Conservation (phyloP, 2,329 filamentous ascomycete genomes). For the Thyridium curvatum region DNA sequence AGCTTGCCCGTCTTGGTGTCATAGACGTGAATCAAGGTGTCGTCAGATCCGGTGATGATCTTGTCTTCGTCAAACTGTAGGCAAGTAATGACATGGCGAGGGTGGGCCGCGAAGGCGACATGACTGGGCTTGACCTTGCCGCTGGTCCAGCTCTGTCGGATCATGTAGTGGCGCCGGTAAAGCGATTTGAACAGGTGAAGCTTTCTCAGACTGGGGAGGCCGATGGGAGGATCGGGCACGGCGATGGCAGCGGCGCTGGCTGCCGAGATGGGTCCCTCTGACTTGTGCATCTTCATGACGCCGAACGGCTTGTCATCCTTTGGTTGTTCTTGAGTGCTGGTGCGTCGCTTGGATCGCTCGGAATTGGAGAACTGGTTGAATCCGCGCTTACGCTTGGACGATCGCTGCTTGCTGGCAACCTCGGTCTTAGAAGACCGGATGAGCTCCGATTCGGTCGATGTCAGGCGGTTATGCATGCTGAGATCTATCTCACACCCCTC, state of each 20-base stretch:
- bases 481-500: conserved; percentile 78
- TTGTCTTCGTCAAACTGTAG: conserved; percentile 97
- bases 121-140: conserved; percentile 80
- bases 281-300: conserved; percentile 45
- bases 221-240: conserved; percentile 75
- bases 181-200: conserved; percentile 95
- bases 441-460: conserved; percentile 46
- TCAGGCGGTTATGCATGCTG: conserved; percentile 49
- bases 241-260: conserved; percentile 79
- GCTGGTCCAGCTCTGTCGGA: conserved; percentile 87
- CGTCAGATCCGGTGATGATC: conserved; percentile 94
- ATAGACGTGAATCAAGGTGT: conserved; percentile 96
- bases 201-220: conserved; percentile 69
- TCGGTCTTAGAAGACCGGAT: conserved; percentile 32
- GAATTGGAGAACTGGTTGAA: conserved; percentile 35
- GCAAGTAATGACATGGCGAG: conserved; percentile 94
- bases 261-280: conserved; percentile 79
- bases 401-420: conserved; percentile 32
- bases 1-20: conserved; percentile 91
- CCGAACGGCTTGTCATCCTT: conserved; percentile 34
- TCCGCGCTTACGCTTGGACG: conserved; percentile 51
- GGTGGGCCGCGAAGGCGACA: conserved; percentile 93
- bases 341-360: conserved; percentile 49
- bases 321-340: conserved; percentile 38
- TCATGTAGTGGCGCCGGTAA: conserved; percentile 87